Evolutionary conservation across 2,329 filamentous ascomycete genomes (phyloP).

Genomic region (Fusarium luffae): DNA sequence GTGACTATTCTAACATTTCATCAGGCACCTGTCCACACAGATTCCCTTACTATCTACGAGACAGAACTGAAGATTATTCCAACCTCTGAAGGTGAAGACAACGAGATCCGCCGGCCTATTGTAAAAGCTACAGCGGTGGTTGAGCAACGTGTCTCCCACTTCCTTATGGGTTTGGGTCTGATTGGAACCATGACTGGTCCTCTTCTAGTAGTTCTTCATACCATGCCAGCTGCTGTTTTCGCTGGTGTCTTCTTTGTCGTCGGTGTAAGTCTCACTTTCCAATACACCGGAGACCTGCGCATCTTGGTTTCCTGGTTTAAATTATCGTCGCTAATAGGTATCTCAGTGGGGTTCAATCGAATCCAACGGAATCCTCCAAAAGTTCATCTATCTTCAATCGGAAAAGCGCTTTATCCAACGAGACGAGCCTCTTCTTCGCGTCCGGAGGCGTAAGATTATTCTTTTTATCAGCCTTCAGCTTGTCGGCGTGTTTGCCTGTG

Average conservation of each 20-base stretch:
- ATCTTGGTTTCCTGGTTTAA: not conserved
- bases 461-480: not conserved
- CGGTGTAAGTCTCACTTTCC: not conserved
- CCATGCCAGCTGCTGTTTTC: not conserved
- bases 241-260: constrained; percentile 6
- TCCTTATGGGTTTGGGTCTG: not conserved
- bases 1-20: rapidly evolving
- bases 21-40: constrained; percentile 2
- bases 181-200: constrained; percentile 5
- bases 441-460: not conserved
- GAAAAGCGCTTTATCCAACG: constrained; percentile 5
- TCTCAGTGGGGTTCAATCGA: constrained; percentile 8
- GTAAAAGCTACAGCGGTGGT: not conserved
- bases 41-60: not conserved
- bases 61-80: not conserved
- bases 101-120: not conserved
- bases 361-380: constrained; percentile 1
- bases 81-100: not conserved
- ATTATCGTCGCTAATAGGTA: not conserved
- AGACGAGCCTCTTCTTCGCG: not conserved
- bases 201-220: not conserved
- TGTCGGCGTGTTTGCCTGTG: not conserved
- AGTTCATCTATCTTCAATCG: constrained; percentile 1
- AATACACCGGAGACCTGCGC: rapidly evolving
- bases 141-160: constrained; percentile 3